A percentile compares a stretch with the other conserved stretches of the same genome.
Evolutionary conservation across 106 monocot genomes (phyloP).

Genomic region (Gastrodia elata): DNA sequence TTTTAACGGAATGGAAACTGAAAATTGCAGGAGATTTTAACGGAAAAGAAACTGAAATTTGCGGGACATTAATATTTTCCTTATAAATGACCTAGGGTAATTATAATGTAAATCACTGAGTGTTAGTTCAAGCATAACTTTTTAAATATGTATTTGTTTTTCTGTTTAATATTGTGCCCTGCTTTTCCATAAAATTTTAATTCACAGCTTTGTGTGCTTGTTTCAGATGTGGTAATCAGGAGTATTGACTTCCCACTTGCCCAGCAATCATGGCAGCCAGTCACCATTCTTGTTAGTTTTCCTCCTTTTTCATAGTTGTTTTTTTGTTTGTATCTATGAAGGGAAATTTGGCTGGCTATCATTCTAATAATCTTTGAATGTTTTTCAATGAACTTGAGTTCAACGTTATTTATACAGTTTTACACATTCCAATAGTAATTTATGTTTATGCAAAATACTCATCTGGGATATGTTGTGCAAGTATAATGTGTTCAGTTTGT

Average conservation of each 20-base stretch:
- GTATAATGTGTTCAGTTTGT: neutral
- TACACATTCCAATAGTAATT: neutral
- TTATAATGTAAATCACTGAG: too few relatives aligned
- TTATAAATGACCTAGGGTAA: too few relatives aligned
- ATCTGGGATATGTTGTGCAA: neutral
- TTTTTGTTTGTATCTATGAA: neutral
- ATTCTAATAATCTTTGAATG: neutral
- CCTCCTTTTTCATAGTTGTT: neutral
- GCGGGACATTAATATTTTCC: too few relatives aligned
- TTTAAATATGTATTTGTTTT: neutral
- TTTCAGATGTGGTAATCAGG: slow-evolving; percentile 8
- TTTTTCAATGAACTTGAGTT: neutral
- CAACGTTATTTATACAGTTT: neutral
- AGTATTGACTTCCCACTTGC: neutral
- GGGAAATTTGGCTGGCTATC: neutral
- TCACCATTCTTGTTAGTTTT: neutral
- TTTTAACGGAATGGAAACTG: too few relatives aligned
- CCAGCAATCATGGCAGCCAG: neutral
- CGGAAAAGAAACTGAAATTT: too few relatives aligned
- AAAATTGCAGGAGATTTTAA: too few relatives aligned
- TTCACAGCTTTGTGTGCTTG: neutral
- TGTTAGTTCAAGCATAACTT: neutral
- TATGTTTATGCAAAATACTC: neutral
- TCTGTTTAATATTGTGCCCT: neutral
- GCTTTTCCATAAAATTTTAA: slow-evolving; percentile 4